phyloP scores from a whole-genome alignment of 2,329 filamentous ascomycete genomes.

The Camillea tinctor region DNA sequence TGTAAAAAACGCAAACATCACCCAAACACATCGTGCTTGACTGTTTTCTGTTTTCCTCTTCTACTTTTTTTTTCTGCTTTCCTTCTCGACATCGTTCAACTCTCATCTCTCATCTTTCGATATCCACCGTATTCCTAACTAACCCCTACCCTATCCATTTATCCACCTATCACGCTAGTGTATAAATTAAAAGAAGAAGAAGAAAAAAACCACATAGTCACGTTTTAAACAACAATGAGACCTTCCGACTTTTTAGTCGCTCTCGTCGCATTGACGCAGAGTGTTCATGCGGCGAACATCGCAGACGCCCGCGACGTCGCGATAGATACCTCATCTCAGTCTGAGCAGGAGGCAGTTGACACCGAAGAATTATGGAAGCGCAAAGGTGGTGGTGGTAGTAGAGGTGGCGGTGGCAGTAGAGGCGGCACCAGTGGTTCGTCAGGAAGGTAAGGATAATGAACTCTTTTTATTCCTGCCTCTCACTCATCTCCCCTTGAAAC shows the following conservation, averaged over 20 bases:
- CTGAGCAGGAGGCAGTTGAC: slow-evolving; percentile 12
- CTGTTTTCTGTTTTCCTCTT: no score
- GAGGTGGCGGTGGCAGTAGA: slow-evolving; percentile 25
- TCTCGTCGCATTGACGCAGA: slow-evolving; percentile 18
- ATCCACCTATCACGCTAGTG: no score
- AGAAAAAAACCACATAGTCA: slow-evolving; percentile 1
- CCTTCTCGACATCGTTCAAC: no score
- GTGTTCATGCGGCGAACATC: slow-evolving; percentile 22
- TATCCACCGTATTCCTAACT: no score
- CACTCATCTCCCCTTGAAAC: not conserved
- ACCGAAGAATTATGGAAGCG: slow-evolving; percentile 56
- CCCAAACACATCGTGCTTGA: no score
- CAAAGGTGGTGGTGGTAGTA: slow-evolving; percentile 55
- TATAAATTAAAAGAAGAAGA: no score
- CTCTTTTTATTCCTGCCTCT: no score
- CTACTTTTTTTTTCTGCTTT: no score
- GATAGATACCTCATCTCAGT: slow-evolving; percentile 15
- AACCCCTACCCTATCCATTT: no score
- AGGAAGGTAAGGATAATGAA: not conserved
- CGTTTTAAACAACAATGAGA: slow-evolving; percentile 26
- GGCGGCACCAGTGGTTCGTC: slow-evolving; percentile 2
- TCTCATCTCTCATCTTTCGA: no score
- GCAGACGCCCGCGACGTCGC: slow-evolving; percentile 16
- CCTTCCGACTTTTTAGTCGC: slow-evolving; percentile 22
- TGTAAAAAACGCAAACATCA: no score